A percentile compares a stretch with the other conserved stretches of the same genome.
These are phyloP conservation scores for Glycine soja DNA, from an alignment of 306 rosid species.

Conservation along the genomic window DNA sequence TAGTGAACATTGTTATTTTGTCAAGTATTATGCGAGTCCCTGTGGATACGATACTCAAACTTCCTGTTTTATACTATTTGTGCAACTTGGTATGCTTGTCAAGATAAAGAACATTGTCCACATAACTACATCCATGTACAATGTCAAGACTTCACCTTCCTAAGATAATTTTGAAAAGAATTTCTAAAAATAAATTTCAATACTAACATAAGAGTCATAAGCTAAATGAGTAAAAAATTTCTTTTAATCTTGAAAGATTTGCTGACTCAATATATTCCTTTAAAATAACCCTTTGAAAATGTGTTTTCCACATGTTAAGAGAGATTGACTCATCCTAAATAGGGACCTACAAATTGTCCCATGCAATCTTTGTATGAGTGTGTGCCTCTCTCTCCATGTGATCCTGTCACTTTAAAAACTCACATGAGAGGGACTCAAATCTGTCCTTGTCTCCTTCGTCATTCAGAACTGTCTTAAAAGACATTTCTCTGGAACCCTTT, in stretches of 20 bases:
- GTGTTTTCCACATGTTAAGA: not conserved
- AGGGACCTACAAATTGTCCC: constrained; percentile 6
- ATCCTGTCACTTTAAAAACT: no score
- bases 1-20: no score
- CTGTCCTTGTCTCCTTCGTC: not conserved
- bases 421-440: not conserved
- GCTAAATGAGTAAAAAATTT: not conserved
- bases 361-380: not conserved
- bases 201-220: constrained; percentile 6
- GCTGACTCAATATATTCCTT: not conserved
- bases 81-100: no score
- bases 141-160: constrained; percentile 30
- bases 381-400: no score
- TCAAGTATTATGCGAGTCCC: no score
- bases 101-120: not conserved
- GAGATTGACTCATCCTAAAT: constrained; percentile 27
- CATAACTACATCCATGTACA: not conserved
- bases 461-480: not conserved
- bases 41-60: no score
- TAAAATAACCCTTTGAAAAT: constrained; percentile 21
- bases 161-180: not conserved
- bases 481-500: not conserved
- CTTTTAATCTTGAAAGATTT: not conserved
- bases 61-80: no score
- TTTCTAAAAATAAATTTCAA: not conserved